Evolutionary conservation across 352 stramenopile species (phyloP), one percentile per base, ranked within the genome.

Genomic region (Phytopythium boreale): DNA sequence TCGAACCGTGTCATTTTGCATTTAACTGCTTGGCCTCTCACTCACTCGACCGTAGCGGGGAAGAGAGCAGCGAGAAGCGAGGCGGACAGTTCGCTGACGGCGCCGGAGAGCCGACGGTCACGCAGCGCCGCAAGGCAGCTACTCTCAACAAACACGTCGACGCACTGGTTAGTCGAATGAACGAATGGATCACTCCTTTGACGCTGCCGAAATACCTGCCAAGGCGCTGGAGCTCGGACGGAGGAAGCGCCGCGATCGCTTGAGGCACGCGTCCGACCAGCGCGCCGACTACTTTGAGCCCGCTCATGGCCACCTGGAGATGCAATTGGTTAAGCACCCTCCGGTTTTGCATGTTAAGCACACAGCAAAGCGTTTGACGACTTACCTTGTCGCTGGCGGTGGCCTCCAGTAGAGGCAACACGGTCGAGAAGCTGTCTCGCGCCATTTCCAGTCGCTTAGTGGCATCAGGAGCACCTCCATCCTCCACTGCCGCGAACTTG

Each of bases 241-340:
- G 50, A 39, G 66, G 44, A 11, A 84, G 39, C 31, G 64, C 53
- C 3, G 43, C 52, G 62, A 86, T 73, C 34, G 86, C 76, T 22
- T 66, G 64, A 3, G 75, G 68, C 22, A 88, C 41, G 20, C 88
- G 87, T 36, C 73, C 72, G 47, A 90, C 72, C 15, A 92, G 55
- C 6, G 72, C 80, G 10, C 76, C 80, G 14, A 87, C 51, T 6
- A 90, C 69, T 59, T 89, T 90, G 8, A 92, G 63, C 0, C 78
- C 74, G 52, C 73, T 84, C 70, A 89, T 77, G 20, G 65, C 72
- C 15, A 89, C 69, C 72, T 82, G 29, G 2, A 44, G n/a, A 53
- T 8, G 5, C 14, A 26, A 6, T 24, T 15, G 22, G 44, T 51
- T 11, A 51, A 2, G 4, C 24, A 6, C 9, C 12, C 36, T 12